These are phyloP conservation scores for Paracoccidioides lutzii DNA, from an alignment of 2,329 filamentous ascomycete genomes.

Conservation along the genomic window DNA sequence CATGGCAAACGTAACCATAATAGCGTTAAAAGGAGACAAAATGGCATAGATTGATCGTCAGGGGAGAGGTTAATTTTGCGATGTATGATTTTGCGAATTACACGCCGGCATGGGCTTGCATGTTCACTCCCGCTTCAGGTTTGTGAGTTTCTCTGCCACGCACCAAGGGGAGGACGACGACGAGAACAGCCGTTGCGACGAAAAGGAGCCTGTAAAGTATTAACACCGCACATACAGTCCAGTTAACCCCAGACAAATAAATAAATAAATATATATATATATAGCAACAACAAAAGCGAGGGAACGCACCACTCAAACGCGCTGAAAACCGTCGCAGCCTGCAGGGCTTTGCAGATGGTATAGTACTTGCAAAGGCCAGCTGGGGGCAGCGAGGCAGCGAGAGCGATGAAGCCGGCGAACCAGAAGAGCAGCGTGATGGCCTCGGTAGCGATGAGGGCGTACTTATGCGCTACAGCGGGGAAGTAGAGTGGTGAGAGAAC, in stretches of 20 bases:
- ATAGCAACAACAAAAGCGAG: neutral
- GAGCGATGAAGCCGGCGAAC: conserved; percentile 73
- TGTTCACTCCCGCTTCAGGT: conserved; percentile 1
- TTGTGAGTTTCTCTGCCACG: conserved; percentile 4
- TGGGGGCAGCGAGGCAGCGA: conserved; percentile 52
- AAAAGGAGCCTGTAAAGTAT: conserved; percentile 29
- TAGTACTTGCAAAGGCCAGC: conserved; percentile 39
- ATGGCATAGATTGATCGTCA: too few species aligned
- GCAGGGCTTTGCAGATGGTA: conserved; percentile 45
- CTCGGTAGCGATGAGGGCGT: conserved; percentile 55
- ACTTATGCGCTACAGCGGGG: conserved; percentile 48
- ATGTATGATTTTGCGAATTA: neutral
- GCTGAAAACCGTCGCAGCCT: conserved; percentile 39
- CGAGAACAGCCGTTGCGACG: conserved; percentile 6
- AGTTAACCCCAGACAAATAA: neutral
- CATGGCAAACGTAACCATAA: too few species aligned
- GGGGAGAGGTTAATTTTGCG: too few species aligned
- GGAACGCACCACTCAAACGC: conserved; percentile 36
- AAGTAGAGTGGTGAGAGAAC: conserved; percentile 53
- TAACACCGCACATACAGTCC: neutral
- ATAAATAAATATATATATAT: neutral
- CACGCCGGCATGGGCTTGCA: conserved; percentile 1
- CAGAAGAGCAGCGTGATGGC: conserved; percentile 70
- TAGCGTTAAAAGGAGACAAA: too few species aligned
- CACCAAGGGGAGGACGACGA: conserved; percentile 6